A percentile compares a stretch with the other conserved stretches of the same genome.
These are phyloP conservation scores for Schizophyllum commune DNA, from an alignment of 1,284 basidiomycete genomes.

Conservation along the genomic window DNA sequence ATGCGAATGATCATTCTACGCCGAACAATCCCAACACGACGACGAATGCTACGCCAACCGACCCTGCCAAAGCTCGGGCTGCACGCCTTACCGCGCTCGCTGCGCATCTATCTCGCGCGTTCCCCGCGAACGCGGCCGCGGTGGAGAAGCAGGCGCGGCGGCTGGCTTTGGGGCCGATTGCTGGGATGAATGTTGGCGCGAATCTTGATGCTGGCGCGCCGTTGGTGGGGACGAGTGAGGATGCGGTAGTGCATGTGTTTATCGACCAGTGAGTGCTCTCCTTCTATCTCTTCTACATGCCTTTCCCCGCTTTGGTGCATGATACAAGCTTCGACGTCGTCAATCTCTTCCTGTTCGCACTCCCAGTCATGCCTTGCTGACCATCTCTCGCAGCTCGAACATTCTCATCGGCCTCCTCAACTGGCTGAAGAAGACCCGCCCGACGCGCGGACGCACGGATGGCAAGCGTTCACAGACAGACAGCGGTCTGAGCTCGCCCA, in stretches of 20 bases:
- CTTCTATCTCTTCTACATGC: too few relatives aligned
- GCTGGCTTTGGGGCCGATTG: slow-evolving; percentile 9
- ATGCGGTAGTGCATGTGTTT: slow-evolving; percentile 73
- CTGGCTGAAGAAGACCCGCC: slow-evolving; percentile 46
- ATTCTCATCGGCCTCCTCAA: slow-evolving; percentile 73
- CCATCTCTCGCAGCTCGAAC: slow-evolving; percentile 52
- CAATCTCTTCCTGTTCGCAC: too few relatives aligned
- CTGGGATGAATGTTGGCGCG: not conserved
- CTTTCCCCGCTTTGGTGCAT: too few relatives aligned
- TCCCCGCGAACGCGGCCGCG: slow-evolving; percentile 43
- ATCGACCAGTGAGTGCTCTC: slow-evolving; percentile 66
- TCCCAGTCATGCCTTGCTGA: too few relatives aligned
- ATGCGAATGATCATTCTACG: slow-evolving; percentile 26
- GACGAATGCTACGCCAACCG: not conserved
- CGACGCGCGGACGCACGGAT: slow-evolving; percentile 23
- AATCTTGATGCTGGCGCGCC: slow-evolving; percentile 5
- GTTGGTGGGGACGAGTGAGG: slow-evolving; percentile 19
- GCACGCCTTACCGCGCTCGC: not conserved
- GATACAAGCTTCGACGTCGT: too few relatives aligned
- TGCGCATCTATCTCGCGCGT: slow-evolving; percentile 40
- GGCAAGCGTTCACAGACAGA: slow-evolving; percentile 14
- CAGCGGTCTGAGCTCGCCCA: slow-evolving; percentile 17
- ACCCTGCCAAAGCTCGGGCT: not conserved
- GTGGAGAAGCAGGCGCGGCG: slow-evolving; percentile 35
- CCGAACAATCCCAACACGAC: slow-evolving; percentile 10